Base-by-base conservation (phyloP, 257 asterid species). In the Fraxinus quadrangulata region DNA sequence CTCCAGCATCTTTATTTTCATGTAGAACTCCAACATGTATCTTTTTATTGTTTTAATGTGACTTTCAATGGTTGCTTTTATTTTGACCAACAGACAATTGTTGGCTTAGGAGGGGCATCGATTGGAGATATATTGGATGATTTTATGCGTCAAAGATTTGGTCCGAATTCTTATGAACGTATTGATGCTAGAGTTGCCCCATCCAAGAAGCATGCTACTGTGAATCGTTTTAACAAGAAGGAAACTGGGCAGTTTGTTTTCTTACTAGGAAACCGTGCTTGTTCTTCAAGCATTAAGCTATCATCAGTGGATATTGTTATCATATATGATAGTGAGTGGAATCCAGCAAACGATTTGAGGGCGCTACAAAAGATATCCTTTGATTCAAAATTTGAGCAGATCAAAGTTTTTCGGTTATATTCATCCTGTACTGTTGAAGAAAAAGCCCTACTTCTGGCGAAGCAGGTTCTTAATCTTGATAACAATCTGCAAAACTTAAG, bases 231-330 rank as follows among this genome's bases (percentile, higher is more conserved):
- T 86, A 90, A 89, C 88, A 77, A 80, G 81, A 89, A 83, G 83
- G 94, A 86, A 80, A 73, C 82, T 73, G 94, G 83, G 54, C 89
- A 81, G 51, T 95, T 95, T 84, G 94, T 89, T 78, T 85, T 95
- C 81, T 87, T 95, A 71, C 85, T 93, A 67, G 99, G 93, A 83
- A 92, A 85, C 45, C 97, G 98, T 83, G 97, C 95, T 75, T 90
- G 98, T 85, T 65, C 87, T 37, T 77, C 94, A 31, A 31, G 76
- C 54, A 83, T 93, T 61, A 93, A 89, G 82, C 88, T 87, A 77
- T 82, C 87, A 16, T 81, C 89, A 14, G 77, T 95, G 83, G 96
- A 95, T 87, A 73, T 76, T 77, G 83, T 93, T 56, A 19, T 95
- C 85, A 83, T 92, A 78, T 91, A 83, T 81, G 87, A 86, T 81